Conservation (phyloP, 148 eudicot genomes). For the Nyssa sinensis region DNA sequence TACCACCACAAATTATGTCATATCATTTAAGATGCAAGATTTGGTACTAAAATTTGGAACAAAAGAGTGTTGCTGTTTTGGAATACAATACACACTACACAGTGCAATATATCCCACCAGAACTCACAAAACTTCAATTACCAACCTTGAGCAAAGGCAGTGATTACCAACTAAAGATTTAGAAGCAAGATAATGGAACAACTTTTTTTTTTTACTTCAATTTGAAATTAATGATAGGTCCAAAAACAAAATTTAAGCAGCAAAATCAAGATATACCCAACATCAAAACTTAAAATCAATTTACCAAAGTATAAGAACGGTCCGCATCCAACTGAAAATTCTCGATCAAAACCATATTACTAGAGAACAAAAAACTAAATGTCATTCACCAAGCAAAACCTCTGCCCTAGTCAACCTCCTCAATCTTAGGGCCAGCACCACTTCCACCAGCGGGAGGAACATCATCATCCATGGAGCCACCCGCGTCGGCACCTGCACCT, state of each 20-base stretch:
- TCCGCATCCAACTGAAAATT: too few species aligned
- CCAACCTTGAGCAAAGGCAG: too few species aligned
- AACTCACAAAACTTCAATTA: too few species aligned
- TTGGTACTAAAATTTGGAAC: neutral
- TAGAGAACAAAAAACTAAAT: neutral
- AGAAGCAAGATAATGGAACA: too few species aligned
- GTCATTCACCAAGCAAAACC: neutral
- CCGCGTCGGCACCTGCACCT: neutral
- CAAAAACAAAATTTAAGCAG: neutral
- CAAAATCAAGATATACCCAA: neutral
- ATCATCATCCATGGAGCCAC: neutral
- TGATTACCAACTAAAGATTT: too few species aligned
- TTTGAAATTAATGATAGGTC: neutral
- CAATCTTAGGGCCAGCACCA: slow-evolving; percentile 27
- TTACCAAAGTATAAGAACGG: too few species aligned
- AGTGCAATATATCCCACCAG: too few species aligned
- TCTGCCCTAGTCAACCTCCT: slow-evolving; percentile 16
- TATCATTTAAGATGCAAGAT: too few species aligned
- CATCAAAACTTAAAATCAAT: neutral
- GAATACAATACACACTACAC: too few species aligned
- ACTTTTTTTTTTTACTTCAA: too few species aligned
- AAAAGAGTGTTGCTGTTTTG: too few species aligned
- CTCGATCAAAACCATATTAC: neutral
- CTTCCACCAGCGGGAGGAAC: slow-evolving; percentile 3
- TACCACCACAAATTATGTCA: too few species aligned